A percentile compares a stretch with the other conserved stretches of the same genome.
phyloP scores from a whole-genome alignment of 1,284 basidiomycete genomes.

The Mrakiaceae sp. region DNA sequence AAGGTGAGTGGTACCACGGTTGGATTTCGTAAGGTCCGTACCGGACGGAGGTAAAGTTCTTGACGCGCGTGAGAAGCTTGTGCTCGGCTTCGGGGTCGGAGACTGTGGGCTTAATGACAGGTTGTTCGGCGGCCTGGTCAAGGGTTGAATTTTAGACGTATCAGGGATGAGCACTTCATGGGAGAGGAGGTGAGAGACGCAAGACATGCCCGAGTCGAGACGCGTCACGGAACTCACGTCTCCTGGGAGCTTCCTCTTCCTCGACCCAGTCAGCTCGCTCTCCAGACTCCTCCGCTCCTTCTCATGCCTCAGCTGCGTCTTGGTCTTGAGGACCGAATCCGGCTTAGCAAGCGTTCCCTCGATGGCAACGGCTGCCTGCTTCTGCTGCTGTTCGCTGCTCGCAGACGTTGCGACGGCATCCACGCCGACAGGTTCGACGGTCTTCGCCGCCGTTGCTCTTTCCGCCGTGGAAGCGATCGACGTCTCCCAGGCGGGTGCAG shows the following conservation, averaged over 20 bases:
- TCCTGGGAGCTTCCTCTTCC: conserved; percentile 2
- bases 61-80: conserved; percentile 30
- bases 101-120: background rate
- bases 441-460: too few species aligned
- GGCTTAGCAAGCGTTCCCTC: background rate
- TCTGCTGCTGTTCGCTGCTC: background rate
- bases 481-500: too few species aligned
- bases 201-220: too few species aligned
- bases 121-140: too few species aligned
- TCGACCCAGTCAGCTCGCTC: conserved; percentile 6
- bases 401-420: too few species aligned
- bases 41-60: conserved; percentile 35
- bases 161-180: too few species aligned
- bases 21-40: conserved; percentile 32
- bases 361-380: background rate
- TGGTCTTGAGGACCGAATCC: background rate
- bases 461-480: too few species aligned
- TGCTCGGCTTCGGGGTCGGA: background rate
- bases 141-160: too few species aligned
- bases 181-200: too few species aligned
- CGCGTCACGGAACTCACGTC: background rate
- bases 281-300: conserved; percentile 13
- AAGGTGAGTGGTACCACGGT: conserved; percentile 65
- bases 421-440: too few species aligned
- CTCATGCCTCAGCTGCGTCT: conserved; percentile 9